Evolutionary conservation across 2,329 filamentous ascomycete genomes (phyloP).

Genomic region (Corinectria fuckeliana): DNA sequence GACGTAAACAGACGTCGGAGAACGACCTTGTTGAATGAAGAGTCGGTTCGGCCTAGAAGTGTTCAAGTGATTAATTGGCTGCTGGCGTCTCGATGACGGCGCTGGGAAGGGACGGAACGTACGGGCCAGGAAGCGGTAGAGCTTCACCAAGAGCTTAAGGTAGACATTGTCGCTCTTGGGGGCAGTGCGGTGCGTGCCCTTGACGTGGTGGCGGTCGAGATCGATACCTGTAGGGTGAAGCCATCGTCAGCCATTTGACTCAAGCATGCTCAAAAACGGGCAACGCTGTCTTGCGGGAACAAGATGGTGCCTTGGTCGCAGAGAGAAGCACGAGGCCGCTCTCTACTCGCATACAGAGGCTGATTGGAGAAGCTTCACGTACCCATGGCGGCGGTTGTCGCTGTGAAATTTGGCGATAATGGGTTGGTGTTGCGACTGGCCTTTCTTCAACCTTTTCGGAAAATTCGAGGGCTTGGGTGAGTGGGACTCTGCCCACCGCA

Average conservation of each 20-base stretch:
- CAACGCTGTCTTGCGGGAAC: slow-evolving; percentile 38
- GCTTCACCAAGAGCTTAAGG: slow-evolving; percentile 96
- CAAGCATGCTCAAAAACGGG: slow-evolving; percentile 65
- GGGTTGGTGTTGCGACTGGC: slow-evolving; percentile 40
- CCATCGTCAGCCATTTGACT: slow-evolving; percentile 67
- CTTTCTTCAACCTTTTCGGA: slow-evolving; percentile 32
- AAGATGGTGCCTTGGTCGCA: slow-evolving; percentile 42
- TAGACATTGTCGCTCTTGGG: slow-evolving; percentile 99
- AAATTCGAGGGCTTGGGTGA: slow-evolving; percentile 40
- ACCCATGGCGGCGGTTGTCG: slow-evolving; percentile 65
- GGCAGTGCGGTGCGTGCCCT: slow-evolving; percentile 83
- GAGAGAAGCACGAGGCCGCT: slow-evolving; percentile 26
- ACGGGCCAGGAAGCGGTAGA: slow-evolving; percentile 97
- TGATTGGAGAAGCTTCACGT: slow-evolving; percentile 55
- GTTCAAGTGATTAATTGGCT: slow-evolving; percentile 16
- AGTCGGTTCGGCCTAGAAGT: slow-evolving; percentile 85
- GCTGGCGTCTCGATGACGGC: background rate
- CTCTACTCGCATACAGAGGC: slow-evolving; percentile 60
- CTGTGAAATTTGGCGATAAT: slow-evolving; percentile 49
- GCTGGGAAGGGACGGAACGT: slow-evolving; percentile 59
- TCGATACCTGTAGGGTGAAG: slow-evolving; percentile 68
- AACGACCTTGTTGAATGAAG: slow-evolving; percentile 98
- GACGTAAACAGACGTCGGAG: slow-evolving; percentile 98
- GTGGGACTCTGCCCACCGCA: slow-evolving; percentile 17
- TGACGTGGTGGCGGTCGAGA: slow-evolving; percentile 73